These are phyloP conservation scores for Trichoderma koningiopsis DNA, from an alignment of 2,329 filamentous ascomycete genomes.

Conservation along the genomic window DNA sequence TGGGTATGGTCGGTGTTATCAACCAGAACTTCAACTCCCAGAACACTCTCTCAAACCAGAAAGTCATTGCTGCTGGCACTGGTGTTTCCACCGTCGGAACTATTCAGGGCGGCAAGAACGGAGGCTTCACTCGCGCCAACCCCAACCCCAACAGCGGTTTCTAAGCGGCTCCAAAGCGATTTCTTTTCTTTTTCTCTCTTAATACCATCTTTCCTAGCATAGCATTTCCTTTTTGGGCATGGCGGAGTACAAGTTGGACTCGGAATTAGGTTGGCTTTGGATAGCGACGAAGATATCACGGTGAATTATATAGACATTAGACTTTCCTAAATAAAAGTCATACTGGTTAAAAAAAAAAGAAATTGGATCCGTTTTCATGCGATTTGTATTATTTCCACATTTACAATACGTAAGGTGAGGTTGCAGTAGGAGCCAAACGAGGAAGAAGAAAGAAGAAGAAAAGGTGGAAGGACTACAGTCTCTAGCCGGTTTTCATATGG, in stretches of 20 bases:
- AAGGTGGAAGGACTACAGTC: too few species aligned
- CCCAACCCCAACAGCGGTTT: slow-evolving; percentile 47
- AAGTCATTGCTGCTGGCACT: slow-evolving; percentile 40
- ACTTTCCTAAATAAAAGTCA: background rate
- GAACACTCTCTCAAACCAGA: slow-evolving; percentile 43
- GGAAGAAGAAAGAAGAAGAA: too few species aligned
- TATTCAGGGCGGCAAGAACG: slow-evolving; percentile 39
- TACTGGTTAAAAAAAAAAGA: background rate
- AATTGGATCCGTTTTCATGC: background rate
- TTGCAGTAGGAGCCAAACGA: background rate
- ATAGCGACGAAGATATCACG: background rate
- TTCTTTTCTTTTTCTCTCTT: background rate
- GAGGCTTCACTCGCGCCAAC: slow-evolving; percentile 32
- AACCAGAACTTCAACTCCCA: slow-evolving; percentile 49
- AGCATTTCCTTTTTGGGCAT: background rate
- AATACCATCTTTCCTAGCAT: background rate
- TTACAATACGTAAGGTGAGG: background rate
- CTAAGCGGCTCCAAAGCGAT: background rate
- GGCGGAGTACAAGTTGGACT: background rate
- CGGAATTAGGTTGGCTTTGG: background rate
- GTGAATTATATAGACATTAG: slow-evolving; percentile 14
- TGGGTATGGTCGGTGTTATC: slow-evolving; percentile 54
- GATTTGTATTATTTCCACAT: background rate
- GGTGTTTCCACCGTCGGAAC: slow-evolving; percentile 34
- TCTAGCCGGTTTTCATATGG: too few species aligned